Evolutionary conservation across 2,329 filamentous ascomycete species (phyloP).

Genomic region (Aspergillus fumigatiaffinis): DNA sequence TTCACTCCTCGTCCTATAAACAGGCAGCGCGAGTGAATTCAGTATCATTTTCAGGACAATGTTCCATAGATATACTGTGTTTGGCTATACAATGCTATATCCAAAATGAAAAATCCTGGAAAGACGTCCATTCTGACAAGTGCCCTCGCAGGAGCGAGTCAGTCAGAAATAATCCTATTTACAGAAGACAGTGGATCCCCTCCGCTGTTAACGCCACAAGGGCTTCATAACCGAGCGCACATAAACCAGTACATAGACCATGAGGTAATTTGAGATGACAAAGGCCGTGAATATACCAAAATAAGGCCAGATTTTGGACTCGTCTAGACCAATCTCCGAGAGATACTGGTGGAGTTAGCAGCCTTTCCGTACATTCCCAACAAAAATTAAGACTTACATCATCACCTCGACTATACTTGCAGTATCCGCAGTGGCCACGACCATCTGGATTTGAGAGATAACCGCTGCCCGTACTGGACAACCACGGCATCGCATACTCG

Average conservation of each 20-base stretch:
- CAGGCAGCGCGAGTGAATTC: no score
- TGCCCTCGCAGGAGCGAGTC: no score
- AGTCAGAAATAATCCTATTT: no score
- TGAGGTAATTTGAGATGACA: constrained; percentile 31
- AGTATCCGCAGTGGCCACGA: constrained; percentile 70
- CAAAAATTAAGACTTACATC: constrained; percentile 24
- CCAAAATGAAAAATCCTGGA: no score
- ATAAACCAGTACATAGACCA: constrained; percentile 34
- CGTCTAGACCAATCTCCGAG: constrained; percentile 24
- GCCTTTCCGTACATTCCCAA: background rate
- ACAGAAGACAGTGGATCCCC: no score
- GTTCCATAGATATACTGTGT: no score
- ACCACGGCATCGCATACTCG: constrained; percentile 69
- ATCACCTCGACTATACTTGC: constrained; percentile 57
- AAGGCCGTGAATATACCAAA: constrained; percentile 33
- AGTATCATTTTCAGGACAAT: no score
- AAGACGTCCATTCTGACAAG: no score
- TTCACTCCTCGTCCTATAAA: no score
- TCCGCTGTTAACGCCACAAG: constrained; percentile 19
- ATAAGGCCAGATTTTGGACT: constrained; percentile 33
- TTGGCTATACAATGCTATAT: no score
- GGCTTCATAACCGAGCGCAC: constrained; percentile 30
- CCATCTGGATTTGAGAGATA: constrained; percentile 63
- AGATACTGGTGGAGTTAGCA: constrained; percentile 24
- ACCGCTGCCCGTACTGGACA: constrained; percentile 60